Conservation (phyloP, 2,329 filamentous ascomycete species). For the Pseudophaeomoniella oleicola region DNA sequence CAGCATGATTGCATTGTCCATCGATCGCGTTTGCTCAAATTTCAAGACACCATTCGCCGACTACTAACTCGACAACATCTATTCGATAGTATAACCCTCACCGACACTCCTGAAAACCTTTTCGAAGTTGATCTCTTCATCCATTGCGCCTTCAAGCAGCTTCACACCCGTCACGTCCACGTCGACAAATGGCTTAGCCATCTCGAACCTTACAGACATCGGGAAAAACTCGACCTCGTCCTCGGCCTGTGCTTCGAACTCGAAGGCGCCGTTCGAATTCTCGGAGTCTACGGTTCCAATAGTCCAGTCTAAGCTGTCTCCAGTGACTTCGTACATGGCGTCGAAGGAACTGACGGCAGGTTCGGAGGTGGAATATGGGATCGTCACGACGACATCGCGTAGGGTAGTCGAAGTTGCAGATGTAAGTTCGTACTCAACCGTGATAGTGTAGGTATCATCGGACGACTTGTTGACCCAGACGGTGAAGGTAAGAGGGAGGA, state of each 20-base stretch:
- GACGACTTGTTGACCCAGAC: conserved; percentile 91
- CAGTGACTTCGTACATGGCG: conserved; percentile 83
- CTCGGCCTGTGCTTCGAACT: conserved; percentile 80
- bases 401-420: conserved; percentile 51
- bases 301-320: conserved; percentile 86
- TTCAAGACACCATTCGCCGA: too few species aligned
- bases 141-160: conserved; percentile 27
- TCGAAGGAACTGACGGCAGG: conserved; percentile 87
- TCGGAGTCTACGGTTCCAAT: conserved; percentile 74
- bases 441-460: conserved; percentile 71
- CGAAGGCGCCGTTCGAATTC: conserved; percentile 75
- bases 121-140: conserved; percentile 27
- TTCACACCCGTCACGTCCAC: conserved; percentile 55
- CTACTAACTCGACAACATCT: too few species aligned
- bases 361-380: conserved; percentile 75
- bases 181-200: conserved; percentile 73
- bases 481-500: conserved; percentile 87
- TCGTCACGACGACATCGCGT: conserved; percentile 71
- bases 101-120: conserved; percentile 29
- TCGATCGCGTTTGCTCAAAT: too few species aligned
- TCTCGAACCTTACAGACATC: conserved; percentile 82
- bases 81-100: conserved; percentile 31
- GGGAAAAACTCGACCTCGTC: conserved; percentile 96
- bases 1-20: too few species aligned
- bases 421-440: conserved; percentile 87